These are phyloP conservation scores for Pseudonitzschia pungens DNA, from an alignment of 108 stramenopile species.

Conservation along the genomic window DNA sequence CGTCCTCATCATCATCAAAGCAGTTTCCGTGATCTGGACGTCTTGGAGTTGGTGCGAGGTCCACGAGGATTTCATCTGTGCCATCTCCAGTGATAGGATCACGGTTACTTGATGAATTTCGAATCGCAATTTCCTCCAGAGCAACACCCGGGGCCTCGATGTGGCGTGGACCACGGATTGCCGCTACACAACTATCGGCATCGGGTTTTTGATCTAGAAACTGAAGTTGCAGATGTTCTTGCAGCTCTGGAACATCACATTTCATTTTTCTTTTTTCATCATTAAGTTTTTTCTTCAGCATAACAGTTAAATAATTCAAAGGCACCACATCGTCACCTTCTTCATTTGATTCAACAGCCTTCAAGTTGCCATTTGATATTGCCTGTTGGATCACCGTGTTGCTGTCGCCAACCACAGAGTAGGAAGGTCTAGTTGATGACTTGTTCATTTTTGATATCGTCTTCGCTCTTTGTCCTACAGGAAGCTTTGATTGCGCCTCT, in stretches of 20 bases:
- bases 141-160: constrained; percentile 14
- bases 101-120: constrained; percentile 1
- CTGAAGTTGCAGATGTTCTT: background rate
- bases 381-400: constrained; percentile 18
- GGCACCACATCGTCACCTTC: constrained; percentile 27
- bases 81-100: constrained; percentile 10
- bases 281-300: constrained; percentile 12
- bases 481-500: constrained; percentile 1
- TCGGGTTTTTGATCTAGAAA: background rate
- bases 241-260: background rate
- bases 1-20: background rate
- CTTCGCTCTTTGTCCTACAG: constrained; percentile 8
- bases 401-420: constrained; percentile 1
- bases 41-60: constrained; percentile 20
- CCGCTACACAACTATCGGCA: constrained; percentile 21
- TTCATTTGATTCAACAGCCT: constrained; percentile 19
- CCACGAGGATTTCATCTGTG: background rate
- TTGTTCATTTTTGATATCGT: constrained; percentile 7
- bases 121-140: constrained; percentile 16
- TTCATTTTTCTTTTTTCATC: background rate
- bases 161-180: constrained; percentile 15
- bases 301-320: constrained; percentile 10
- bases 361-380: constrained; percentile 21
- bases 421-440: background rate
- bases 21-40: background rate